Evolutionary conservation across 2,329 filamentous ascomycete genomes (phyloP).

Genomic region (Diplodia scrobiculata): DNA sequence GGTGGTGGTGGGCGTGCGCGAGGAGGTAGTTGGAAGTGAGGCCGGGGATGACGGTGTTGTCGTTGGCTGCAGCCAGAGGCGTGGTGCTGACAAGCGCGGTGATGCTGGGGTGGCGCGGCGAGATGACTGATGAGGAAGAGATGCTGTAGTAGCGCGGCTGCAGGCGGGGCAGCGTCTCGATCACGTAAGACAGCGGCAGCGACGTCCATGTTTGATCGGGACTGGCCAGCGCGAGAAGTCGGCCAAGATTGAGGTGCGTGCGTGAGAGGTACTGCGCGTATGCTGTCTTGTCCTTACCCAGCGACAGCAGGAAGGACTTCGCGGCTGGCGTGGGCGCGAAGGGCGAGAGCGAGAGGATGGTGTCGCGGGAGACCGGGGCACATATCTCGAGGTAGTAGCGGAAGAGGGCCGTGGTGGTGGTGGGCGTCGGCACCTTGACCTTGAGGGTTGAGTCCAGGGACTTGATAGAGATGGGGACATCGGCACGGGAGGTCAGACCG

Average conservation of each 20-base stretch:
- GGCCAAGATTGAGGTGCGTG: conserved; percentile 45
- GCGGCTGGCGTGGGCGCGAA: conserved; percentile 46
- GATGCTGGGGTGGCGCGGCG: conserved; percentile 42
- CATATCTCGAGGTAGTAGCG: conserved; percentile 54
- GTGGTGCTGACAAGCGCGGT: conserved; percentile 47
- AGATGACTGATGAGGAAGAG: conserved; percentile 45
- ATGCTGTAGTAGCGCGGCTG: conserved; percentile 43
- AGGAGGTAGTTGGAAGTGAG: conserved; percentile 48
- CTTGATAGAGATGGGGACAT: conserved; percentile 38
- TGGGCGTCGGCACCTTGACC: conserved; percentile 47
- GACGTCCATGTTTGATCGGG: conserved; percentile 37
- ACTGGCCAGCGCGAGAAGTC: conserved; percentile 41
- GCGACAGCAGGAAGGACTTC: conserved; percentile 37
- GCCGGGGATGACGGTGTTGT: conserved; percentile 38
- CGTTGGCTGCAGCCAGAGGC: conserved; percentile 32
- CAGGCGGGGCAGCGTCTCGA: conserved; percentile 37
- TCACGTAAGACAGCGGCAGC: conserved; percentile 40
- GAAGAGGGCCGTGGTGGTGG: conserved; percentile 47
- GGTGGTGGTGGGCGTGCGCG: conserved; percentile 33
- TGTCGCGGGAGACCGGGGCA: conserved; percentile 47
- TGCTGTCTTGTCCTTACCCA: conserved; percentile 41
- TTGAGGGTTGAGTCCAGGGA: conserved; percentile 38
- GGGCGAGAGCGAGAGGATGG: conserved; percentile 42
- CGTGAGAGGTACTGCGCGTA: conserved; percentile 40
- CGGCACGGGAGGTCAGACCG: conserved; percentile 33